A percentile compares a stretch with the other conserved stretches of the same genome.
These are phyloP conservation scores for Yarrowia bubula DNA, from an alignment of 805 yeast genomes.

Conservation along the genomic window DNA sequence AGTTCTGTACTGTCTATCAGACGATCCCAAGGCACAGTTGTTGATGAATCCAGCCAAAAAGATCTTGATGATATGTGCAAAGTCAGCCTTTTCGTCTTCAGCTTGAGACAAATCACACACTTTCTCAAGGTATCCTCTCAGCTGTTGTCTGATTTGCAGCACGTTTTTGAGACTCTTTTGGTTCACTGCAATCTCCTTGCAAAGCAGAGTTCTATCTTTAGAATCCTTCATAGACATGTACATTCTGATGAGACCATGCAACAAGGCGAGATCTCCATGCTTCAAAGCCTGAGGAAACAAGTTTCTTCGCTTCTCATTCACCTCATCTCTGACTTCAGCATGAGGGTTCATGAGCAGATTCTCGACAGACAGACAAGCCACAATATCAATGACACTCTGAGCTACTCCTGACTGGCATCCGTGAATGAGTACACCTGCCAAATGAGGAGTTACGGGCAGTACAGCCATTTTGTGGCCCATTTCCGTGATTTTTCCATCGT, in stretches of 20 bases:
- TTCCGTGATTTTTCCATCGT: constrained; percentile 69
- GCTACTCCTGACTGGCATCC: constrained; percentile 54
- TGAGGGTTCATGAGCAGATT: constrained; percentile 78
- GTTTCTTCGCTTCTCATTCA: constrained; percentile 69
- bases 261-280: constrained; percentile 79
- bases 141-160: constrained; percentile 68
- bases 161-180: constrained; percentile 80
- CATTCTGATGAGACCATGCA: constrained; percentile 72
- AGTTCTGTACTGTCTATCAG: constrained; percentile 89
- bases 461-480: constrained; percentile 85
- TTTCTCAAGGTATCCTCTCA: constrained; percentile 63
- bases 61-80: constrained; percentile 54
- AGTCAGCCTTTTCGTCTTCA: constrained; percentile 38
- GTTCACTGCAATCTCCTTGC: constrained; percentile 72
- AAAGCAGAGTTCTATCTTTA: constrained; percentile 74
- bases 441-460: constrained; percentile 87
- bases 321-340: constrained; percentile 77
- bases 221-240: constrained; percentile 47
- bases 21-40: constrained; percentile 91
- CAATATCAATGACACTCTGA: constrained; percentile 77
- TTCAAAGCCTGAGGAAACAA: constrained; percentile 67
- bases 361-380: constrained; percentile 89
- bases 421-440: constrained; percentile 76
- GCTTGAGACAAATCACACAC: constrained; percentile 36
- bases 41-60: constrained; percentile 81